A percentile compares a stretch with the other conserved stretches of the same genome.
Evolutionary conservation across 257 asterid species (phyloP).

Genomic region (Lantana camara): DNA sequence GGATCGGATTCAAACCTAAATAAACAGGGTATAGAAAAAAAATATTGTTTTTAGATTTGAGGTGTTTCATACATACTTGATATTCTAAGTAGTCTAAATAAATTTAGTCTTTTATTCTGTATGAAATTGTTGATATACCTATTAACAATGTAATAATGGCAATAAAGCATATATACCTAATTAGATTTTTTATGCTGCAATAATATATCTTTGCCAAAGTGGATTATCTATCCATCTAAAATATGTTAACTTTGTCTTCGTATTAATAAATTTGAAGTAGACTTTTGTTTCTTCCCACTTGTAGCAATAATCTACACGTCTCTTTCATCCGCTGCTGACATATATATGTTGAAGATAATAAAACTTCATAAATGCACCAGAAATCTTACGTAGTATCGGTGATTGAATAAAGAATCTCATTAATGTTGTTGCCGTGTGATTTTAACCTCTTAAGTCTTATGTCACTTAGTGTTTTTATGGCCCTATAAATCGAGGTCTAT

Average conservation of each 20-base stretch:
- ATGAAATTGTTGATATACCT: too few species aligned
- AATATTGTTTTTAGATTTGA: too few species aligned
- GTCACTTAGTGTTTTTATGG: slow-evolving; percentile 1
- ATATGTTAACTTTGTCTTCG: neutral
- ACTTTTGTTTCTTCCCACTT: neutral
- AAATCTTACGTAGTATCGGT: slow-evolving; percentile 22
- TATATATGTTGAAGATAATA: slow-evolving; percentile 15
- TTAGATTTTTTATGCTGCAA: too few species aligned
- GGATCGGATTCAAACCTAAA: too few species aligned
- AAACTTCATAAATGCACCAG: slow-evolving; percentile 23
- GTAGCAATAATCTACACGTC: neutral
- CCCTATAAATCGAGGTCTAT: slow-evolving; percentile 32
- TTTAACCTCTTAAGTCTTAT: slow-evolving; percentile 10
- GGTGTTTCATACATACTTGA: too few species aligned
- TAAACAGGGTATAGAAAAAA: too few species aligned
- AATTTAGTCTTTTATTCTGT: too few species aligned
- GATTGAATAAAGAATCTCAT: slow-evolving; percentile 23
- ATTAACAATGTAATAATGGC: too few species aligned
- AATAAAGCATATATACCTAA: too few species aligned
- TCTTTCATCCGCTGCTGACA: slow-evolving; percentile 27
- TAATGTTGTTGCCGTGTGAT: slow-evolving; percentile 18
- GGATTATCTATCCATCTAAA: neutral
- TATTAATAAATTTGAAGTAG: slow-evolving; percentile 10
- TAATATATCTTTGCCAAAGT: neutral
- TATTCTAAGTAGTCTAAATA: too few species aligned